phyloP scores from a whole-genome alignment of 495 filamentous ascomycete species.

The Halenospora varia region DNA sequence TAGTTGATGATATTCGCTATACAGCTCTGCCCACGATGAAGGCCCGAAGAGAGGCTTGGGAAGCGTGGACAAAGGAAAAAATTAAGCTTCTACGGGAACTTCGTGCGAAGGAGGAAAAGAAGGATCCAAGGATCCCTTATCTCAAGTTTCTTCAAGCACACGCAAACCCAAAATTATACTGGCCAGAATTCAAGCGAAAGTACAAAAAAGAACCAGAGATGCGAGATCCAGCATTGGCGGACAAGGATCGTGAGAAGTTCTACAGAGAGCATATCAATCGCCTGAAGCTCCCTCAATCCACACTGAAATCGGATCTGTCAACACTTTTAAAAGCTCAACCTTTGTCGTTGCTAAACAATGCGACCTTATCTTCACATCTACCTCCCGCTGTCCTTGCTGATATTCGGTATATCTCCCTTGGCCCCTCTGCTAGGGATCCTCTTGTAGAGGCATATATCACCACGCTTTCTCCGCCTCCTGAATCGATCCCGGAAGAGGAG shows the following conservation, averaged over 20 bases:
- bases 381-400: constrained; percentile 69
- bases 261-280: constrained; percentile 83
- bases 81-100: constrained; percentile 67
- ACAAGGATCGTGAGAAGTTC: constrained; percentile 87
- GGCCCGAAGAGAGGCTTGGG: constrained; percentile 74
- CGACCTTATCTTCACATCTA: constrained; percentile 57
- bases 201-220: constrained; percentile 77
- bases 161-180: constrained; percentile 88
- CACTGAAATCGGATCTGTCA: constrained; percentile 74
- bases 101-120: constrained; percentile 73
- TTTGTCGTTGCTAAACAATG: constrained; percentile 59
- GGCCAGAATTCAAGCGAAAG: constrained; percentile 93
- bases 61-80: constrained; percentile 70
- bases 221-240: constrained; percentile 67
- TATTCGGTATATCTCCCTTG: constrained; percentile 75
- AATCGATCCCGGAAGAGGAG: constrained; percentile 47
- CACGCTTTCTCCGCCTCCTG: constrained; percentile 63
- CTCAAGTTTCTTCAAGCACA: constrained; percentile 75
- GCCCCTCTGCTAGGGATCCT: constrained; percentile 62
- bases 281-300: constrained; percentile 69
- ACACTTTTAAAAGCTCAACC: constrained; percentile 70
- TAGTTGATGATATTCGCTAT: constrained; percentile 85
- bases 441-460: constrained; percentile 75
- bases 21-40: constrained; percentile 77
- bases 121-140: constrained; percentile 82